phyloP scores from a whole-genome alignment of 1,139 yeast genomes.

The Pichia kudriavzevii region DNA sequence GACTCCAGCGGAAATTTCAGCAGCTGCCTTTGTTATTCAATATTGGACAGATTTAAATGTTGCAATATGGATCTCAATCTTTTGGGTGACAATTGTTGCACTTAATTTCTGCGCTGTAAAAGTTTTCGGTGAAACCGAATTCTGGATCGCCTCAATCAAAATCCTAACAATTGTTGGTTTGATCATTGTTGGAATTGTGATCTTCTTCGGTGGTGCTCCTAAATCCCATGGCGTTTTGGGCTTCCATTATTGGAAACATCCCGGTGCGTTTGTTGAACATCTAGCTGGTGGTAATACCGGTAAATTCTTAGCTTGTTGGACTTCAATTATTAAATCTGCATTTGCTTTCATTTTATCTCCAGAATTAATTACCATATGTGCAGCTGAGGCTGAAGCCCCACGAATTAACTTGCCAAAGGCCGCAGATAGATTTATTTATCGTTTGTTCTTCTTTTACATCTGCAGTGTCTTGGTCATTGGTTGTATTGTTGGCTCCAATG shows the following conservation, averaged over 20 bases:
- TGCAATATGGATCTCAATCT: constrained; percentile 44
- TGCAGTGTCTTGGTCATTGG: constrained; percentile 40
- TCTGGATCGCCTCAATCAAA: constrained; percentile 43
- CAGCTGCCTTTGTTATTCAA: constrained; percentile 43
- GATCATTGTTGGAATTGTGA: constrained; percentile 31
- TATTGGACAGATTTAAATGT: constrained; percentile 48
- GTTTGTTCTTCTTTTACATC: constrained; percentile 40
- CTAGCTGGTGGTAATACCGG: constrained; percentile 45
- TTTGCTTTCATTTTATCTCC: constrained; percentile 66
- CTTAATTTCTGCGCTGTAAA: constrained; percentile 41
- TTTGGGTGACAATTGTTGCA: constrained; percentile 34
- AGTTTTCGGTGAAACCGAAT: constrained; percentile 47
- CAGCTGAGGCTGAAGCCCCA: constrained; percentile 41
- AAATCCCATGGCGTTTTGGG: constrained; percentile 38
- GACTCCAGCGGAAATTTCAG: constrained; percentile 46
- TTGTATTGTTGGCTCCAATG: constrained; percentile 35
- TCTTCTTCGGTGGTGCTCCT: constrained; percentile 40
- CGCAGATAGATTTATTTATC: constrained; percentile 38
- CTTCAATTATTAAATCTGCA: constrained; percentile 63
- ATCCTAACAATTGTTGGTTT: constrained; percentile 30
- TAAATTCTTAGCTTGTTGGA: constrained; percentile 42
- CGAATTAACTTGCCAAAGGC: constrained; percentile 42
- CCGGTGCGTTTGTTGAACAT: constrained; percentile 48
- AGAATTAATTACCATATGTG: constrained; percentile 44
- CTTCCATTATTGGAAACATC: constrained; percentile 57